Conservation (phyloP, 1,284 basidiomycete genomes). For the Trichosporon asahii region DNA sequence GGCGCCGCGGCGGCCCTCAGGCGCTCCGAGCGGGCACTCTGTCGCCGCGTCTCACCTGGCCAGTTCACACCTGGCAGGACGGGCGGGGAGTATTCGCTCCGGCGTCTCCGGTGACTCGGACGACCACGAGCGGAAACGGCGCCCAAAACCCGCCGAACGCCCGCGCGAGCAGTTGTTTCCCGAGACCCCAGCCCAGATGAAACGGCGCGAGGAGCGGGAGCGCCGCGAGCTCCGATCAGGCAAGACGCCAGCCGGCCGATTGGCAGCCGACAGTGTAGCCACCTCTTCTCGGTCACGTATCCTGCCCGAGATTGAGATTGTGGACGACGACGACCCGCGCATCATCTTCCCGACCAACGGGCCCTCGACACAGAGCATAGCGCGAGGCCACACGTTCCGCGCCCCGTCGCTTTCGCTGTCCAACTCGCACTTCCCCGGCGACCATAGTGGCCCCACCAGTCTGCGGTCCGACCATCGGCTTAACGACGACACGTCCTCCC, state of each 20-base stretch:
- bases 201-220: constrained; percentile 45
- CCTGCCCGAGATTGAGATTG: constrained; percentile 48
- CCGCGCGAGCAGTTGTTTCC: constrained; percentile 44
- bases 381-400: constrained; percentile 9
- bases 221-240: constrained; percentile 21
- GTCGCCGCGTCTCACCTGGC: background rate
- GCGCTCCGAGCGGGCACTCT: background rate
- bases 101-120: constrained; percentile 1
- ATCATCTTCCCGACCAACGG: constrained; percentile 41
- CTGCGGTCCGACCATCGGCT: constrained; percentile 4
- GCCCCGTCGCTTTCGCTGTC: constrained; percentile 21
- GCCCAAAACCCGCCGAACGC: constrained; percentile 34
- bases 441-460: constrained; percentile 3
- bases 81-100: background rate
- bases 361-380: constrained; percentile 37
- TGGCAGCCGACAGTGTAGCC: constrained; percentile 9
- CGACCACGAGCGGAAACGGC: constrained; percentile 7
- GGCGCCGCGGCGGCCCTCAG: background rate
- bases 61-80: background rate
- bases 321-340: constrained; percentile 48
- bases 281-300: constrained; percentile 28
- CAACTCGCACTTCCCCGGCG: background rate
- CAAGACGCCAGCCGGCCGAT: constrained; percentile 4
- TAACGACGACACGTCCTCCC: background rate
- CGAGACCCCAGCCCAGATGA: constrained; percentile 48